Conservation (phyloP, 2,329 filamentous ascomycete genomes). For the Fusarium decemcellulare region DNA sequence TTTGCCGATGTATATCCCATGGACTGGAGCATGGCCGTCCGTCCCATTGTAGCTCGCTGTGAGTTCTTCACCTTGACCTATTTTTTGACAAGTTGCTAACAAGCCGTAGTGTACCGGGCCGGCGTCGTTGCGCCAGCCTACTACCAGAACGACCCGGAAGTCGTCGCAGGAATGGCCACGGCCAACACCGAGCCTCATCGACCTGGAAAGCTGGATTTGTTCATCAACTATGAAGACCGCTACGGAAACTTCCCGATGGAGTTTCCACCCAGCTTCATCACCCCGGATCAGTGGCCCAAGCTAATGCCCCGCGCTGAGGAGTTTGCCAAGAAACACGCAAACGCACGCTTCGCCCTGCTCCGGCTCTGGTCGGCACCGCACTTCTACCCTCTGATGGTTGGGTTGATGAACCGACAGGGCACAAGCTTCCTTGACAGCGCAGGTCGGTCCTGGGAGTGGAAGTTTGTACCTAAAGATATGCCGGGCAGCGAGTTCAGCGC, state of each 20-base stretch:
- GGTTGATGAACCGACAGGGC: slow-evolving; percentile 28
- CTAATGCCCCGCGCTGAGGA: slow-evolving; percentile 35
- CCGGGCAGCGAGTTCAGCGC: slow-evolving; percentile 43
- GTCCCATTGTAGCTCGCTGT: slow-evolving; percentile 45
- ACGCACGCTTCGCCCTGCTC: slow-evolving; percentile 45
- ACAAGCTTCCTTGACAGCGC: slow-evolving; percentile 46
- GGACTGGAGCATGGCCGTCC: slow-evolving; percentile 47
- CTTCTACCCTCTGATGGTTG: slow-evolving; percentile 49
- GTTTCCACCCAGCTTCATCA: slow-evolving; percentile 25
- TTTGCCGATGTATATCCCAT: slow-evolving; percentile 44
- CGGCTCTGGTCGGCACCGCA: slow-evolving; percentile 48
- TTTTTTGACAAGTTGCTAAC: slow-evolving; percentile 16
- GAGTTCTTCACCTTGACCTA: background rate
- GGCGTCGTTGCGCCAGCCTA: slow-evolving; percentile 44
- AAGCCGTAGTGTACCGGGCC: slow-evolving; percentile 41
- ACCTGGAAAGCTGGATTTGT: slow-evolving; percentile 44
- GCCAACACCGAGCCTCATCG: slow-evolving; percentile 46
- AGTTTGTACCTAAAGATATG: slow-evolving; percentile 49
- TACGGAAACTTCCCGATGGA: slow-evolving; percentile 24
- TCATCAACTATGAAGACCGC: slow-evolving; percentile 47
- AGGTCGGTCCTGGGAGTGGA: slow-evolving; percentile 46
- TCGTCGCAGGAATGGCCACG: slow-evolving; percentile 39
- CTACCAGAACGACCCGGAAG: slow-evolving; percentile 31
- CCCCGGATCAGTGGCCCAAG: slow-evolving; percentile 40
- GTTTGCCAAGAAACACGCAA: slow-evolving; percentile 21